Conservation (phyloP, 345 rosid genomes). For the Camelina laxa region DNA sequence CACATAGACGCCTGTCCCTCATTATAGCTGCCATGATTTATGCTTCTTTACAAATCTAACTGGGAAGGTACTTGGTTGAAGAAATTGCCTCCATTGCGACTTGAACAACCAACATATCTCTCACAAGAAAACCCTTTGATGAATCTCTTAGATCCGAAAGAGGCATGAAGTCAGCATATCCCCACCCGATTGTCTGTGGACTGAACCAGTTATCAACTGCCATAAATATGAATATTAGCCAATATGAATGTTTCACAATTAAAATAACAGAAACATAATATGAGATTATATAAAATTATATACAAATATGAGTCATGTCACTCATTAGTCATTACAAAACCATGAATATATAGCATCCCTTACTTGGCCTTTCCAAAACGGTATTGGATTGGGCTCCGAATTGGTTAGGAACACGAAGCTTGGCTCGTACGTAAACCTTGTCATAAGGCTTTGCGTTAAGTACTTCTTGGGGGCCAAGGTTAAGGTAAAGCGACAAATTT, state of each 20-base stretch:
- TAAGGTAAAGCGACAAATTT: conserved; percentile 6
- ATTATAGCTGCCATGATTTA: background rate
- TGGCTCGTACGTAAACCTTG: conserved; percentile 23
- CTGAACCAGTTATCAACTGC: conserved; percentile 36
- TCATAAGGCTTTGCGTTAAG: conserved; percentile 28
- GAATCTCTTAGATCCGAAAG: conserved; percentile 26
- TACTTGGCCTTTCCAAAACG: conserved; percentile 14
- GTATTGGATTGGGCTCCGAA: background rate
- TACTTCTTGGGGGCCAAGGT: conserved; percentile 10
- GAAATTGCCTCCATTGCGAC: conserved; percentile 33
- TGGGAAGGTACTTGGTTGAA: conserved; percentile 16
- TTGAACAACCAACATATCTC: conserved; percentile 34
- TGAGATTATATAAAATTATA: no score
- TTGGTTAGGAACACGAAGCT: conserved; percentile 28
- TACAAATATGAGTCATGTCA: background rate
- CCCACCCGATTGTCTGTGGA: conserved; percentile 5
- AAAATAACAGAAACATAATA: background rate
- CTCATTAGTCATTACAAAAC: no score
- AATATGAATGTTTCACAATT: background rate
- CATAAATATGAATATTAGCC: background rate
- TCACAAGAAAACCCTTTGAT: conserved; percentile 27
- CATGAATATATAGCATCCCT: background rate
- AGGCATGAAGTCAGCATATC: conserved; percentile 17
- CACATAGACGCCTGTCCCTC: background rate
- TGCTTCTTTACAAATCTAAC: background rate